Evolutionary conservation across 192 early-diverging fungal species (phyloP), one percentile per base, ranked within the genome.

Genomic region (Allomyces macrogynus): DNA sequence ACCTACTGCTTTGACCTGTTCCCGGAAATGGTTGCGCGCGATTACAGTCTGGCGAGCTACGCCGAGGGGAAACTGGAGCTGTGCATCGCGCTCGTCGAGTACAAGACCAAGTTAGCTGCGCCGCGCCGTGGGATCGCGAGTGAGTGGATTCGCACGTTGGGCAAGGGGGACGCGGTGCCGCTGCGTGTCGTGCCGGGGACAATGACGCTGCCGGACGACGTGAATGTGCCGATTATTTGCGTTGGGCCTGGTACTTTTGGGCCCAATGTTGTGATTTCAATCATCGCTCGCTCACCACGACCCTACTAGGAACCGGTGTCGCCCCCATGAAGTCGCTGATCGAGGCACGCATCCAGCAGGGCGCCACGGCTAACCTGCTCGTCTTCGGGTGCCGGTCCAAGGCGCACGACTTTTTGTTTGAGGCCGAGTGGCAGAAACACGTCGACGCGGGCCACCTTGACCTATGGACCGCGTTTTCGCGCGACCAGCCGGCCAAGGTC

Each of bases 291-390:
- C 61, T 63, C 49, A n/a, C 63, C 9, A 40, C 32, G 7, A 0
- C 32, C 3, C 32, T 27, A 1, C 2, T 44, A 78, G 84, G 88
- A 8, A 97, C 94, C 0, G 94, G 94, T n/a, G 78, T 99, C 23
- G 93, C 95, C 10, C 89, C 94, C 0, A 92, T 99, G 80, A 79
- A 91, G 67, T 74, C 89, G 25, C 82, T 93, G 60, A 65, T 92
- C 18, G 73, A 84, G 61, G 71, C 79, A 11, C 77, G 91, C 0
- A 63, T 80, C 20, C 42, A 62, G 5, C 61, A 74, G 40, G 76
- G 73, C 25, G 73, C 81, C 9, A 68, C 68, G 24, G 81, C 82
- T 24, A 92, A 90, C 65, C 67, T 83, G 1, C 67, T 98, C 62
- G 87, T 97, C 71, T 86, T 92, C 71, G 95, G 95, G 18, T 89